A percentile compares a stretch with the other conserved stretches of the same genome.
phyloP scores from a whole-genome alignment of 2,329 filamentous ascomycete genomes.

The Fusarium siculi region DNA sequence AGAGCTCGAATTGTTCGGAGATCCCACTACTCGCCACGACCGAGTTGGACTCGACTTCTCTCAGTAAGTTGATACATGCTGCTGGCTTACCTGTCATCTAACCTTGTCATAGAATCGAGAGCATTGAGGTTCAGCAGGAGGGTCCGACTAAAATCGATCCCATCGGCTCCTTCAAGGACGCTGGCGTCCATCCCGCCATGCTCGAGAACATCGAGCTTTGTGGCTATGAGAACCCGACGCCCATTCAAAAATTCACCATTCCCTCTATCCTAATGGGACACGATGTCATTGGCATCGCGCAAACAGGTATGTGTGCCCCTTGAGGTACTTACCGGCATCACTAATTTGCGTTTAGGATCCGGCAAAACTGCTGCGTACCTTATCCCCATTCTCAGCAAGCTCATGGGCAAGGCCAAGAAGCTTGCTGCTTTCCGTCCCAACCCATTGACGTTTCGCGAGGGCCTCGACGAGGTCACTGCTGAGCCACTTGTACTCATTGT shows the following conservation, averaged over 20 bases:
- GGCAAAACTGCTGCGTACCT: conserved; percentile 96
- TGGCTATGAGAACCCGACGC: conserved; percentile 78
- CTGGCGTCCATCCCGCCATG: conserved; percentile 87
- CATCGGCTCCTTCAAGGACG: conserved; percentile 72
- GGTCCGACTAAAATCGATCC: conserved; percentile 63
- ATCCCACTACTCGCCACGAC: conserved; percentile 59
- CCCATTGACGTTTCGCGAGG: conserved; percentile 63
- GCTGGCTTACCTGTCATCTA: conserved; percentile 26
- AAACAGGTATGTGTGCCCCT: conserved; percentile 71
- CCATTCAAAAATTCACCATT: conserved; percentile 87
- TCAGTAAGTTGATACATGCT: conserved; percentile 57
- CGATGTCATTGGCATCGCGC: conserved; percentile 89
- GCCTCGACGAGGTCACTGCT: conserved; percentile 67
- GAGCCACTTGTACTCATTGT: conserved; percentile 91
- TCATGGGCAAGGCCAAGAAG: conserved; percentile 97
- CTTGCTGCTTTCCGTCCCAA: conserved; percentile 82
- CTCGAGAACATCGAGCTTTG: conserved; percentile 79
- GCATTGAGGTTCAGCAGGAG: conserved; percentile 68
- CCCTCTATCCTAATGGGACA: conserved; percentile 80
- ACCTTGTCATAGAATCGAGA: conserved; percentile 58
- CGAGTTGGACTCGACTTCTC: conserved; percentile 71
- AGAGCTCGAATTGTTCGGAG: conserved; percentile 79
- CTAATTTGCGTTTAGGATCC: conserved; percentile 70
- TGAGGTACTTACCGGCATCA: not conserved
- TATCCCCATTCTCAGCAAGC: conserved; percentile 85